These are phyloP conservation scores for Pharnaceum exiguum DNA, from an alignment of 148 eudicot genomes.

Conservation along the genomic window DNA sequence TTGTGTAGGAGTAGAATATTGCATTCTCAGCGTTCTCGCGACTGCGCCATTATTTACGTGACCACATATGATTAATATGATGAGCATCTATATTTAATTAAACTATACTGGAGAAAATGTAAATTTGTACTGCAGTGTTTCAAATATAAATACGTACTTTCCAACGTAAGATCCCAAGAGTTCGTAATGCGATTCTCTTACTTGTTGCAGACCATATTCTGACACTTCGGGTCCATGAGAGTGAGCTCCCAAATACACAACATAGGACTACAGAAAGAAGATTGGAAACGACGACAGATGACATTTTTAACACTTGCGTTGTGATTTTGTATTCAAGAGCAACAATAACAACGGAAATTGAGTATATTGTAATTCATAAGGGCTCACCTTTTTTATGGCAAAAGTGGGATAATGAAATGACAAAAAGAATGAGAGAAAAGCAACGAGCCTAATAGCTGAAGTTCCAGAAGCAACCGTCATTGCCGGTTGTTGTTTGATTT, in stretches of 20 bases:
- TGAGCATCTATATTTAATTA: no score
- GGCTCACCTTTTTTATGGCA: slow-evolving; percentile 54
- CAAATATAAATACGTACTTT: slow-evolving; percentile 27
- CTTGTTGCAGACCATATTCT: slow-evolving; percentile 32
- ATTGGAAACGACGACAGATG: not conserved
- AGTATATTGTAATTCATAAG: not conserved
- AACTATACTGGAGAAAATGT: no score
- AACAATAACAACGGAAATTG: no score
- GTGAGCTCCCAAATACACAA: slow-evolving; percentile 82
- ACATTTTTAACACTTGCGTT: not conserved
- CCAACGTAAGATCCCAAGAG: slow-evolving; percentile 61
- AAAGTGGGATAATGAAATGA: slow-evolving; percentile 39
- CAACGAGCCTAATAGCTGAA: slow-evolving; percentile 23
- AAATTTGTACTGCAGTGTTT: no score
- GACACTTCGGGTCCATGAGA: slow-evolving; percentile 40
- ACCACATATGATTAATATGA: no score
- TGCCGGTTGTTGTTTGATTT: not conserved
- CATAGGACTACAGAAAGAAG: slow-evolving; percentile 38
- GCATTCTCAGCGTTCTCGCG: slow-evolving; percentile 50
- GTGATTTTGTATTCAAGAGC: no score
- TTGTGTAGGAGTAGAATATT: slow-evolving; percentile 74
- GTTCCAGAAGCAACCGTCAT: slow-evolving; percentile 17
- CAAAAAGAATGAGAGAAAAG: slow-evolving; percentile 25
- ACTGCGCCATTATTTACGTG: slow-evolving; percentile 10
- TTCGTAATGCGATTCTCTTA: slow-evolving; percentile 53